A percentile compares a stretch with the other conserved stretches of the same genome.
Evolutionary conservation across 2,329 filamentous ascomycete species (phyloP).

Genomic region (Alternaria sp.): DNA sequence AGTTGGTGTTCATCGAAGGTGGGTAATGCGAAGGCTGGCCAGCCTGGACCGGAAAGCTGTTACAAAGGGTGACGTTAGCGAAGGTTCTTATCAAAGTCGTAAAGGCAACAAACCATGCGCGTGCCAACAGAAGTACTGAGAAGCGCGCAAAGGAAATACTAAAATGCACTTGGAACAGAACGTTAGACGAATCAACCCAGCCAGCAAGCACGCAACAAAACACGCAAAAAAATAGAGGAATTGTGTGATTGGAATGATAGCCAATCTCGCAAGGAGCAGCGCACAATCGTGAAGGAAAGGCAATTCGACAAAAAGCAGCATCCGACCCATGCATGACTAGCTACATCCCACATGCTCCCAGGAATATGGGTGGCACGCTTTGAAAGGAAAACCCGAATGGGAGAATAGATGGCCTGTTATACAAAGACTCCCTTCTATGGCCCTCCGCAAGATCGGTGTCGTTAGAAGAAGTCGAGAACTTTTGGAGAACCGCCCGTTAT

Average conservation of each 20-base stretch:
- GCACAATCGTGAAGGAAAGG: slow-evolving; percentile 39
- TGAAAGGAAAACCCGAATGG: slow-evolving; percentile 43
- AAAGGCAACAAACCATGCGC: slow-evolving; percentile 9
- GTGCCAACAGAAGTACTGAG: slow-evolving; percentile 6
- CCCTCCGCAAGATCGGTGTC: slow-evolving; percentile 48
- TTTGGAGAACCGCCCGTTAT: slow-evolving; percentile 50
- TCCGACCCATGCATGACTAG: slow-evolving; percentile 47
- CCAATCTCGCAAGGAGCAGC: slow-evolving; percentile 46
- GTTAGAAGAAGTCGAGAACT: slow-evolving; percentile 51
- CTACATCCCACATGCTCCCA: slow-evolving; percentile 47
- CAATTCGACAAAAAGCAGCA: slow-evolving; percentile 45
- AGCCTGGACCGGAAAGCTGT: slow-evolving; percentile 11
- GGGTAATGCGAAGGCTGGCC: slow-evolving; percentile 15
- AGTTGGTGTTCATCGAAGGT: slow-evolving; percentile 7
- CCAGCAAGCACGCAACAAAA: slow-evolving; percentile 38
- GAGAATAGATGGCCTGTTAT: slow-evolving; percentile 50
- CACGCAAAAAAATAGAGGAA: slow-evolving; percentile 41
- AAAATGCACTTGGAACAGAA: slow-evolving; percentile 23
- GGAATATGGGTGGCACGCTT: slow-evolving; percentile 40
- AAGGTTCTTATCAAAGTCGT: background rate
- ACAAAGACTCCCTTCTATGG: slow-evolving; percentile 49
- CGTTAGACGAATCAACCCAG: slow-evolving; percentile 31
- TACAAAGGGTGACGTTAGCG: slow-evolving; percentile 10
- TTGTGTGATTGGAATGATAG: slow-evolving; percentile 50
- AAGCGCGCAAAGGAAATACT: slow-evolving; percentile 13